Evolutionary conservation across 345 rosid genomes (phyloP), one percentile per base, ranked within the genome.

Genomic region (Lepidium sativum): DNA sequence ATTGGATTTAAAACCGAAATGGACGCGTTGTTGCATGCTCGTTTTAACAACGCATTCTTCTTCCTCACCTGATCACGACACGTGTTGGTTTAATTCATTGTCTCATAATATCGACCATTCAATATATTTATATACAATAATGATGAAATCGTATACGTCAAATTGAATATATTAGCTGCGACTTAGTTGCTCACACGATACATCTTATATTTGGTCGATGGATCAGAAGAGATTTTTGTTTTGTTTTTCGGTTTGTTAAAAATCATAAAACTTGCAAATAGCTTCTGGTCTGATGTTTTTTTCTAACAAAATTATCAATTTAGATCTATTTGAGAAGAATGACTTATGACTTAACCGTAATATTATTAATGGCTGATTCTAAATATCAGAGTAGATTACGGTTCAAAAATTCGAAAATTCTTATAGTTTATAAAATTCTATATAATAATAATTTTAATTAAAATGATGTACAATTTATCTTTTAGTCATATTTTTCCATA

Each of bases 1-100:
- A 52, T 65, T 72, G 62, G 62, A 29, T 72, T 66, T 18, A 21
- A 50, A n/a, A 51, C 71, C 71, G 76, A 72, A 59, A 66, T 42
- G 67, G 62, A 66, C 71, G 76, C 76, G 71, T 58, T 58, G 66
- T 21, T 50, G 67, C 47, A 9, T 25, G 25, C 55, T 63, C 53
- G 63, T 71, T 63, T 11, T 20, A 57, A 63, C 75, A 71, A 71
- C 70, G 64, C 70, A 71, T 54, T 56, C 16, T 14, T 47, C 25
- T 17, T 16, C 49, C 40, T 62, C 18, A 9, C 8, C 2, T 18
- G 7, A 4, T 27, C n/a, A 34, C 37, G 63, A 70, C 68, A 71
- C 65, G 70, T 71, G 63, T 63, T 33, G 4, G 4, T 14, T 39
- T 1, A 42, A 9, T 44, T 27, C 3, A 35, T n/a, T 10, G 15